phyloP scores from a whole-genome alignment of 768 basidiomycete genomes.

The Mycena olivaceomarginata region DNA sequence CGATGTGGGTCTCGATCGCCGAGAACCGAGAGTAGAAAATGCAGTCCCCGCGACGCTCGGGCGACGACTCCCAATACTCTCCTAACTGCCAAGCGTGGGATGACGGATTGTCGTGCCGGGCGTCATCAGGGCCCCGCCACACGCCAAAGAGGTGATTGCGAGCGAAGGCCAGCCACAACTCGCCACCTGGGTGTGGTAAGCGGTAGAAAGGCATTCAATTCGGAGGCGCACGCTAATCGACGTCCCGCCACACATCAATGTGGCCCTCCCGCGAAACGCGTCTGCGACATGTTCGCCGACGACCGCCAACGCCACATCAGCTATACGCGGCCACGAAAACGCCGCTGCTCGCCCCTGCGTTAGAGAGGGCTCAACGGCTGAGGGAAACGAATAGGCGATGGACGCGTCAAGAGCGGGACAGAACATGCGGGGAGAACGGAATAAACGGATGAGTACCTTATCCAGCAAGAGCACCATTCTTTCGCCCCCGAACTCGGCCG shows the following conservation, averaged over 20 bases:
- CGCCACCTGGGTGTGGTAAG: no score
- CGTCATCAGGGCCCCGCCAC: constrained; percentile 16
- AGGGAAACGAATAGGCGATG: neutral
- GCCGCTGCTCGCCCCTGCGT: neutral
- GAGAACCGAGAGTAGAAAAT: neutral
- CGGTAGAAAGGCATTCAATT: neutral
- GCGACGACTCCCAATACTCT: no score
- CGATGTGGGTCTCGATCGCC: neutral
- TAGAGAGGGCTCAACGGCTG: neutral
- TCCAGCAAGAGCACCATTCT: no score
- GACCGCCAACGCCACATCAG: neutral
- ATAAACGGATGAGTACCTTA: neutral
- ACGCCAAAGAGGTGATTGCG: constrained; percentile 4
- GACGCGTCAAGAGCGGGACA: neutral
- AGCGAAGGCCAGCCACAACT: no score
- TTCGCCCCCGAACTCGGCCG: no score
- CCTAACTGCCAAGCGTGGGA: constrained; percentile 3
- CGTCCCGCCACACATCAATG: neutral
- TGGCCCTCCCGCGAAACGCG: neutral
- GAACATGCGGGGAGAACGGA: neutral
- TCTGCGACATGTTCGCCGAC: neutral
- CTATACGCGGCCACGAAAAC: neutral
- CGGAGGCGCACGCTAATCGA: neutral
- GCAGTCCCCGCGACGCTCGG: neutral
- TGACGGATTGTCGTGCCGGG: constrained; percentile 12